These are phyloP conservation scores for Sphaerulina vaccinii DNA, from an alignment of 2,329 filamentous ascomycete genomes.

Conservation along the genomic window DNA sequence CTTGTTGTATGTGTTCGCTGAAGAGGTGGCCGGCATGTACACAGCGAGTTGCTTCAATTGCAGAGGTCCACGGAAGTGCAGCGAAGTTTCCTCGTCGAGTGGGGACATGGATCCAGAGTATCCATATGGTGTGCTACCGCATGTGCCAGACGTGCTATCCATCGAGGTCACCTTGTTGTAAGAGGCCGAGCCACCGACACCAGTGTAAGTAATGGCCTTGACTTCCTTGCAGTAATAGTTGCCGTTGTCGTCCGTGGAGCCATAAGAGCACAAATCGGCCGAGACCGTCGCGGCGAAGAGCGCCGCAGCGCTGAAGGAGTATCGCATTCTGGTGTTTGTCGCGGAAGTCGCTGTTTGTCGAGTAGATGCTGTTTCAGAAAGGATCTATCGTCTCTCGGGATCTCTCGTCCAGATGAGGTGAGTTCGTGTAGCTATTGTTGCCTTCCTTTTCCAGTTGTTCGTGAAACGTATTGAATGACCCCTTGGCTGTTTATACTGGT, in stretches of 20 bases:
- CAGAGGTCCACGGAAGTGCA: slow-evolving; percentile 71
- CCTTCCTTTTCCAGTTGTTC: slow-evolving; percentile 6
- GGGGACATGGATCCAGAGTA: slow-evolving; percentile 66
- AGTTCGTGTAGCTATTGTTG: slow-evolving; percentile 6
- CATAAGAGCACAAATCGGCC: slow-evolving; percentile 33
- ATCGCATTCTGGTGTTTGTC: slow-evolving; percentile 33
- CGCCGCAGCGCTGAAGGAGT: slow-evolving; percentile 33
- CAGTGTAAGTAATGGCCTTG: slow-evolving; percentile 63
- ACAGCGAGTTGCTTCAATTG: slow-evolving; percentile 66
- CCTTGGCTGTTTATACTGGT: slow-evolving; percentile 2
- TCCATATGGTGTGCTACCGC: slow-evolving; percentile 51
- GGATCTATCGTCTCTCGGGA: not conserved
- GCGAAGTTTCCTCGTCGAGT: slow-evolving; percentile 67
- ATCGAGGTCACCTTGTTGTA: slow-evolving; percentile 67
- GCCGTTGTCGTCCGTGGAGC: slow-evolving; percentile 38
- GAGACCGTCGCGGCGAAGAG: slow-evolving; percentile 33
- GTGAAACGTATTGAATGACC: slow-evolving; percentile 2
- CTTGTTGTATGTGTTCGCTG: slow-evolving; percentile 36
- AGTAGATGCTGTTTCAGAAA: slow-evolving; percentile 10
- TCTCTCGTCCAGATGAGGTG: not conserved
- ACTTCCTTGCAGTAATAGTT: slow-evolving; percentile 69
- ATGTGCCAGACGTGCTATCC: slow-evolving; percentile 55
- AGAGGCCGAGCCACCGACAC: slow-evolving; percentile 47
- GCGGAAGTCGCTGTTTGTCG: not conserved
- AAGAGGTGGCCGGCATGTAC: slow-evolving; percentile 55